Base-by-base conservation (phyloP, 345 rosid species). In the Murraya paniculata region DNA sequence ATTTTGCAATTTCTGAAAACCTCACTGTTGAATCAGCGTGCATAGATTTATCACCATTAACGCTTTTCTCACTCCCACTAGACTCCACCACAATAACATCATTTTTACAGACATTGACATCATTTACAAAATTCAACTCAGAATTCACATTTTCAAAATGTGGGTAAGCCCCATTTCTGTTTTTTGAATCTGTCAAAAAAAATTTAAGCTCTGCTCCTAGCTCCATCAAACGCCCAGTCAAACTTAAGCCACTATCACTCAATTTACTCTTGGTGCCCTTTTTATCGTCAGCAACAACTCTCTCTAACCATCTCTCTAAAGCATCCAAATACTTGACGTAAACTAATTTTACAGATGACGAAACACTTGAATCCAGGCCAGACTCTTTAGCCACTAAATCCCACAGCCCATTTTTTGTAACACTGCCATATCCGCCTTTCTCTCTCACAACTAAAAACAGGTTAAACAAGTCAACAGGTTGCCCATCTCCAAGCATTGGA, bases 401-500 rank as follows among this genome's bases (percentile, higher is more conserved):
- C 94, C 95, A 89, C 71, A 67, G 79, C 33, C 82, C 85, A 66
- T 81, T 76, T 50, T 79, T 25, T 1, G 87, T 86, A 79, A 90
- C 92, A 7, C 77, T 82, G 38, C 76, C 58, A 24, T 77, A 82
- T 1, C 93, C 92, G 9, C 90, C 94, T 25, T 79, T 91, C 45
- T 82, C 73, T 45, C 86, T 85, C 78, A 90, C 97, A 33, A 74
- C 77, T 50, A 89, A 22, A 58, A 82, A 88, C 4, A 92, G 87
- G 36, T 72, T 85, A 68, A 86, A 84, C 89, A 92, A 85, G 83
- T 90, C 87, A 7, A 89, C 81, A 22, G 59, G 7, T 64, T 80
- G 81, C 16, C 90, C 93, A 78, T 89, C 81, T 35, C 88, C 90
- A 71, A 88, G 88, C 90, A 86, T 77, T 33, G 92, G 88, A 74